Base-by-base conservation (phyloP, 2,329 filamentous ascomycete genomes). In the Pseudogymnoascus sp. region DNA sequence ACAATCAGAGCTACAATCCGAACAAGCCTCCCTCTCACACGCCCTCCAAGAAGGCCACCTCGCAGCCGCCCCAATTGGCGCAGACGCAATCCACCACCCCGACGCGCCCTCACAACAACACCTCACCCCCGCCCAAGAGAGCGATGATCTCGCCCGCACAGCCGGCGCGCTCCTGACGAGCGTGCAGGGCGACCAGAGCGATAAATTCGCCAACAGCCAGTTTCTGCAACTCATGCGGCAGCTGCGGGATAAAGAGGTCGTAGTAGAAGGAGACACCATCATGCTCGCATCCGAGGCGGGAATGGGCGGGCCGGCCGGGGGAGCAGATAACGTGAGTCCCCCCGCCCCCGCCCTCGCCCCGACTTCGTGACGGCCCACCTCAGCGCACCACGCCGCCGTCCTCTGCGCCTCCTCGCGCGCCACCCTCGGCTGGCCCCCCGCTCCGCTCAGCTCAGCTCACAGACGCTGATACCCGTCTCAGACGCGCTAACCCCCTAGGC, bases 151-250 rank as follows among this genome's bases (percentile, higher is more conserved):
- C 28, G 87, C 89, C 18, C 79, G 80, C 42, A 92, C 89, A 1
- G 91, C 91, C 4, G 86, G 84, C 14, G 80, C 88, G 64, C 79
- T 96, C 3, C 78, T 95, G 4, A 80, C 88, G 62, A 86, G 84
- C 38, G 84, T 96, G 11, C 80, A 84, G 18, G 79, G 87, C 68
- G 87, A 93, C 68, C 82, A 84, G 64, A 87, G 83, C 63, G 77
- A 85, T 56, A 93, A 93, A 71, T 95, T 95, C 74, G 84, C 86
- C 69, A 85, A 92, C 71, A 93, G 89, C 68, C 84, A 84, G 64
- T 96, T 96, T 71, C 76, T 93, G 0, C 80, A 83, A 3, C 77
- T 96, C 53, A 95, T 96, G 90, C 83, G 88, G 25, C 82, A 84
- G 64, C 82, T 93, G 64, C 82, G 87, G 60, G 85, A 89, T 70